A percentile compares a stretch with the other conserved stretches of the same genome.
These are phyloP conservation scores for Cajanus cajan DNA, from an alignment of 306 rosid species.

Conservation along the genomic window DNA sequence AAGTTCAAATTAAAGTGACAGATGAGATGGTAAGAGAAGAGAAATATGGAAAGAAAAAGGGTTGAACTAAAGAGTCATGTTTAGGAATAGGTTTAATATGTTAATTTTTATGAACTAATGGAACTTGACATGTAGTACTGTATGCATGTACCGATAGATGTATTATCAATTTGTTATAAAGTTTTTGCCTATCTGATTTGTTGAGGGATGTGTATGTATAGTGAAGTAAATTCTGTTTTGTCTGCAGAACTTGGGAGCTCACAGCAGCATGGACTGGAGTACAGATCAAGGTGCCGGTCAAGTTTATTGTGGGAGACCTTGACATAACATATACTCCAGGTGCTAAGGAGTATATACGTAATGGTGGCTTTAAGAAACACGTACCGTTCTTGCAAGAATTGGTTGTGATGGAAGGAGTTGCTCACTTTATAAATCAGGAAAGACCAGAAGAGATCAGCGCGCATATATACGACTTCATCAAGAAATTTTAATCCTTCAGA, in stretches of 20 bases:
- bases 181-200: neutral
- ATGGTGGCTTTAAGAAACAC: slow-evolving; percentile 51
- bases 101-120: neutral
- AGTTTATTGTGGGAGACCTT: slow-evolving; percentile 68
- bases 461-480: slow-evolving; percentile 62
- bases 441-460: slow-evolving; percentile 55
- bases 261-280: slow-evolving; percentile 64
- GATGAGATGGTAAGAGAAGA: neutral
- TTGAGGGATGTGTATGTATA: neutral
- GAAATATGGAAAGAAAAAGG: neutral
- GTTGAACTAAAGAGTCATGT: neutral
- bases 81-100: neutral
- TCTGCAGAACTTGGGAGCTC: slow-evolving; percentile 78
- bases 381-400: slow-evolving; percentile 67
- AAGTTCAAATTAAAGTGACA: neutral
- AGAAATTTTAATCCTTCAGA: slow-evolving; percentile 43
- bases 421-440: slow-evolving; percentile 65
- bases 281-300: slow-evolving; percentile 64
- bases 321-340: slow-evolving; percentile 63
- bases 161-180: neutral
- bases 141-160: neutral
- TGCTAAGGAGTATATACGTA: slow-evolving; percentile 50
- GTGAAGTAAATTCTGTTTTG: slow-evolving; percentile 1
- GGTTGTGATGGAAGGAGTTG: slow-evolving; percentile 61
- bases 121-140: slow-evolving; percentile 3